Evolutionary conservation across 306 rosid species (phyloP).

Genomic region (Quercus dentata): DNA sequence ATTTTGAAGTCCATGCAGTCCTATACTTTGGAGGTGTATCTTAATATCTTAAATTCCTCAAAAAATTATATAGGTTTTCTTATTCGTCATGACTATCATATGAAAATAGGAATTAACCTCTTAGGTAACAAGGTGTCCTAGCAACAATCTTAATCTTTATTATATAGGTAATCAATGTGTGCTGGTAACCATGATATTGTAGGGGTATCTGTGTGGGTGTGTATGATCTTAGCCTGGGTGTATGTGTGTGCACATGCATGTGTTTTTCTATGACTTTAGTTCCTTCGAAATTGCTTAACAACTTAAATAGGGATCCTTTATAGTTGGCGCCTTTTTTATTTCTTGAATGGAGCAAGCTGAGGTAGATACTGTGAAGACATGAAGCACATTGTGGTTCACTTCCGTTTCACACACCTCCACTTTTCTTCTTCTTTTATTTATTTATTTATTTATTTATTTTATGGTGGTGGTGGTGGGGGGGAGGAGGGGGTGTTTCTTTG

Average conservation of each 20-base stretch:
- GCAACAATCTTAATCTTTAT: not conserved
- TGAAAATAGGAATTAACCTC: not conserved
- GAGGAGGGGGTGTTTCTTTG: not conserved
- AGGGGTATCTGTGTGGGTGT: no score
- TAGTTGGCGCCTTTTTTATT: not conserved
- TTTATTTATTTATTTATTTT: not conserved
- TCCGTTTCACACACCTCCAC: not conserved
- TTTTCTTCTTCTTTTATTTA: not conserved
- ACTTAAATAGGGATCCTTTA: not conserved
- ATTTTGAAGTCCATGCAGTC: not conserved
- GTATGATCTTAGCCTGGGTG: no score
- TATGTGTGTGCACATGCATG: not conserved
- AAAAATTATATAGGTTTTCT: not conserved
- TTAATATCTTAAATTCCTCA: not conserved
- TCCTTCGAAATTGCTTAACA: not conserved
- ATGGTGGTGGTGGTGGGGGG: no score
- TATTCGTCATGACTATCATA: not conserved
- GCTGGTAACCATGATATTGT: not conserved
- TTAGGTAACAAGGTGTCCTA: not conserved
- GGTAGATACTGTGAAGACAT: not conserved
- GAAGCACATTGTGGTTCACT: slow-evolving; percentile 2
- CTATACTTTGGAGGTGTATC: not conserved
- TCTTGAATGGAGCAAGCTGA: not conserved
- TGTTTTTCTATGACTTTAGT: not conserved
- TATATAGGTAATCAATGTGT: not conserved